phyloP scores from a whole-genome alignment of 306 rosid genomes.

The cucumber (Cucumis sativus) region Cucumber_9930_V3 NC_026657.2:35752001-35752500 shows the following conservation, averaged over 20 bases:
- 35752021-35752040: not conserved
- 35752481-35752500: slow-evolving; percentile 90
- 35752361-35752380: slow-evolving; percentile 97
- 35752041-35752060: not conserved
- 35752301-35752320: not conserved
- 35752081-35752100: not conserved
- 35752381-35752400: slow-evolving; percentile 98
- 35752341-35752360: slow-evolving; percentile 25
- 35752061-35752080: not conserved
- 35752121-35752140: not conserved
- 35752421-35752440: slow-evolving; percentile 64
- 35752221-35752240: not conserved
- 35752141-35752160: slow-evolving; percentile 21
- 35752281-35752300: not conserved
- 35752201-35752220: slow-evolving; percentile 58
- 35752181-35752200: slow-evolving; percentile 72
- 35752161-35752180: slow-evolving; percentile 51
- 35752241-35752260: not conserved
- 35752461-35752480: slow-evolving; percentile 48
- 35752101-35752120: not conserved
- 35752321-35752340: not conserved
- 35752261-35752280: not conserved
- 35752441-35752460: slow-evolving; percentile 63
- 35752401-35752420: slow-evolving; percentile 62
- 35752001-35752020: not conserved